Evolutionary conservation across 352 stramenopile species (phyloP), one percentile per base, ranked within the genome.

Genomic region (Globisporangium solare): DNA sequence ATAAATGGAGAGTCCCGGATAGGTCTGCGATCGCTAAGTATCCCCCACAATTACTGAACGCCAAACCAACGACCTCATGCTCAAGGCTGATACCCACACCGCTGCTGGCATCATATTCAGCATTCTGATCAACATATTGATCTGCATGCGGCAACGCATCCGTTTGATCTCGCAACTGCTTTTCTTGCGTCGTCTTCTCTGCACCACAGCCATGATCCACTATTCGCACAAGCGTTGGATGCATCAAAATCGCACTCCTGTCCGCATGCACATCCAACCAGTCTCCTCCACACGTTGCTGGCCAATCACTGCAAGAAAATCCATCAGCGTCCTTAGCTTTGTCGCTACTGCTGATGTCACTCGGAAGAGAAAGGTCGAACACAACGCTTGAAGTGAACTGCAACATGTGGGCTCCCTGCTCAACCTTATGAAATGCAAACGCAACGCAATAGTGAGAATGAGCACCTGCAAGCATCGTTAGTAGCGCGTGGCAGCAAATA

Each of bases 21-120:
- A 27, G 46, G 31, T 79, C 66, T 56, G 63, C 66, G 17, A 77
- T 43, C 14, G 71, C 71, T 17, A 79, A 18, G 22, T 65, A 76
- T 2, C 49, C 50, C 12, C 71, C 68, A 51, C 68, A 76, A n/a
- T 35, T 48, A 37, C 68, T 79, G 18, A 79, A 72, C 10, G 66
- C 54, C 52, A 77, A 47, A 13, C 62, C 66, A 50, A 57, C 32
- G 15, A 75, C 63, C 13, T 54, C 41, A 21, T 65, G 40, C 12
- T 47, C 37, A 0, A 61, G 8, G 20, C 39, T 10, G 31, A 79
- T 69, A 43, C 39, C 39, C 39, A 43, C 39, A 43, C 17, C 39
- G 39, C 39, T 43, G 39, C 39, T 43, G 0, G 39, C 39, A n/a
- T n/a, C 39, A 43, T 15, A 24, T n/a, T n/a, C 3, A 14, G 7